These are phyloP conservation scores for Trematosphaeria pertusa DNA, from an alignment of 2,329 filamentous ascomycete species.

Conservation along the genomic window DNA sequence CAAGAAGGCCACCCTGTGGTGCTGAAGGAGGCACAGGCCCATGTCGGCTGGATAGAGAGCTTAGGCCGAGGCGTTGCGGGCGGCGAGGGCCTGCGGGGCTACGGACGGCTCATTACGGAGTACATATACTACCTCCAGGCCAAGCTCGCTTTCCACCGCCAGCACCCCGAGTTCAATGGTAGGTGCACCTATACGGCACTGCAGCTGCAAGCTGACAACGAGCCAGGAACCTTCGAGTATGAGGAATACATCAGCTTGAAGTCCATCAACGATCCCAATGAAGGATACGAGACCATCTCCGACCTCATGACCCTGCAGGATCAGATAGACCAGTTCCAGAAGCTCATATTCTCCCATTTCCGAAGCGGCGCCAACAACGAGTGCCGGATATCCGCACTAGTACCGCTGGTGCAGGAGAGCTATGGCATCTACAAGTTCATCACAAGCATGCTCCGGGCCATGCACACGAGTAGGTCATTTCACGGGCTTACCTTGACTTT, in stretches of 20 bases:
- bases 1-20: constrained; percentile 94
- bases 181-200: constrained; percentile 19
- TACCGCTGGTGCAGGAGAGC: constrained; percentile 94
- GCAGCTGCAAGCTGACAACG: constrained; percentile 21
- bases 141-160: constrained; percentile 94
- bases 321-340: constrained; percentile 98
- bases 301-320: constrained; percentile 97
- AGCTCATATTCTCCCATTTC: constrained; percentile 97
- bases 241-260: constrained; percentile 98
- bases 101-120: constrained; percentile 91
- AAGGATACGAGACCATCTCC: constrained; percentile 94
- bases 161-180: constrained; percentile 98
- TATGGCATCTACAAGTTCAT: constrained; percentile 99
- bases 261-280: constrained; percentile 97
- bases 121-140: constrained; percentile 95
- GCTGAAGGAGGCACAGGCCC: constrained; percentile 85
- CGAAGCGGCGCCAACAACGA: constrained; percentile 91
- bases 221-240: constrained; percentile 86
- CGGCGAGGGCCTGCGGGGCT: constrained; percentile 83
- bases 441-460: constrained; percentile 97
- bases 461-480: constrained; percentile 81
- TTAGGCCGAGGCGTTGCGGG: constrained; percentile 79
- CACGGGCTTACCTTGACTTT: background rate
- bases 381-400: constrained; percentile 91
- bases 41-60: constrained; percentile 91